Evolutionary conservation across 1,284 basidiomycete species (phyloP).

Genomic region (Pyrrhoderma lamaoense): DNA sequence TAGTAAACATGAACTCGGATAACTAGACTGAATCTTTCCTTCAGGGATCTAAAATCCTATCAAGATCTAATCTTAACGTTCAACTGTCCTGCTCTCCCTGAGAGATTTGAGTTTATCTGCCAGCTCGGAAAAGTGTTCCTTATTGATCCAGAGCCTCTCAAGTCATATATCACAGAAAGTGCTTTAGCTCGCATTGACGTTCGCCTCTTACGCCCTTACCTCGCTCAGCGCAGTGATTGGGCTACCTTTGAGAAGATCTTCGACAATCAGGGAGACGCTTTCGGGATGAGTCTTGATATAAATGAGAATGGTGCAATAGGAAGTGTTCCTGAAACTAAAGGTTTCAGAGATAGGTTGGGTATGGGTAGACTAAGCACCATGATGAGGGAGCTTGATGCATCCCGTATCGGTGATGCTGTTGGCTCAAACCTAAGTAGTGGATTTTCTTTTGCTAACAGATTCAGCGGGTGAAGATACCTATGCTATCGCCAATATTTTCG

Average conservation of each 20-base stretch:
- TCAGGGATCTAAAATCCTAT: slow-evolving; percentile 91
- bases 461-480: slow-evolving; percentile 14
- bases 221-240: slow-evolving; percentile 89
- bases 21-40: too few species aligned
- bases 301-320: slow-evolving; percentile 5
- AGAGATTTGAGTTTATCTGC: slow-evolving; percentile 97
- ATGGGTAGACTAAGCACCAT: slow-evolving; percentile 63
- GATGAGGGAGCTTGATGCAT: slow-evolving; percentile 75
- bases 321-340: slow-evolving; percentile 33
- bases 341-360: slow-evolving; percentile 62
- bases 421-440: slow-evolving; percentile 42
- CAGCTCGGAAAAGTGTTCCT: slow-evolving; percentile 98
- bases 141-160: slow-evolving; percentile 86
- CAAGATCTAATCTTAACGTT: slow-evolving; percentile 87
- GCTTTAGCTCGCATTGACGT: slow-evolving; percentile 90
- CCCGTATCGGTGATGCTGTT: slow-evolving; percentile 56
- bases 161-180: slow-evolving; percentile 87
- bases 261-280: slow-evolving; percentile 45
- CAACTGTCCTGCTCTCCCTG: slow-evolving; percentile 74
- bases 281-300: slow-evolving; percentile 28
- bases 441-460: slow-evolving; percentile 38
- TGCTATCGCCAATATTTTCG: slow-evolving; percentile 2
- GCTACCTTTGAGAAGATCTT: slow-evolving; percentile 70
- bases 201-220: slow-evolving; percentile 82
- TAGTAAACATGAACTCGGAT: too few species aligned